Evolutionary conservation across 2,329 filamentous ascomycete genomes (phyloP).

Genomic region (Fusarium decemcellulare): DNA sequence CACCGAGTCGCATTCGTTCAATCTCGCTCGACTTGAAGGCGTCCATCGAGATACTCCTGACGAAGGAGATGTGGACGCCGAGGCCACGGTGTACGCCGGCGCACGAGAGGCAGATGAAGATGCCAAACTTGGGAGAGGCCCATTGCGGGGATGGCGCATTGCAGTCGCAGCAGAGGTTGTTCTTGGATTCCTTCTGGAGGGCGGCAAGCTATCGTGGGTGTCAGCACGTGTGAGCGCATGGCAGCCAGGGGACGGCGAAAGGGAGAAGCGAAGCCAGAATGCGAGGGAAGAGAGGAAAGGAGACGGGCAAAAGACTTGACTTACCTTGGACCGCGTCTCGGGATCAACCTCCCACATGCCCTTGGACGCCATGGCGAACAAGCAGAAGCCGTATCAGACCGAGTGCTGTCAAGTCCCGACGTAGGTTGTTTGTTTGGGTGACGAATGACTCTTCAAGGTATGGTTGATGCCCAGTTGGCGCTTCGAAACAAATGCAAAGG

Average conservation of each 20-base stretch:
- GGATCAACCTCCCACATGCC: constrained; percentile 99
- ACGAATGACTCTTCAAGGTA: constrained; percentile 17
- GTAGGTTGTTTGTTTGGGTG: constrained; percentile 12
- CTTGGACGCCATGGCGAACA: constrained; percentile 73
- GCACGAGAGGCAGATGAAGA: constrained; percentile 98
- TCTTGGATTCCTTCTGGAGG: constrained; percentile 91
- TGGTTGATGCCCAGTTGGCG: constrained; percentile 34
- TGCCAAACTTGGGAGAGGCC: constrained; percentile 97
- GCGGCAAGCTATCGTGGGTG: constrained; percentile 77
- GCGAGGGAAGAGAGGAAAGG: constrained; percentile 19
- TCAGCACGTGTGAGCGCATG: constrained; percentile 30
- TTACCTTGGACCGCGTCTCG: constrained; percentile 94
- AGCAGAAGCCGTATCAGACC: constrained; percentile 14
- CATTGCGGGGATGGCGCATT: constrained; percentile 97
- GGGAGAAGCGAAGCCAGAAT: constrained; percentile 7
- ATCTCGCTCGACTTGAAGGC: constrained; percentile 96
- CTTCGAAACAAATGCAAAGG: constrained; percentile 34
- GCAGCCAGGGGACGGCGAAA: constrained; percentile 2
- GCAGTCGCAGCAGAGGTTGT: constrained; percentile 95
- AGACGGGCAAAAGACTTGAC: constrained; percentile 25
- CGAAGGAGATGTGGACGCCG: constrained; percentile 98
- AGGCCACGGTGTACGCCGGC: constrained; percentile 95
- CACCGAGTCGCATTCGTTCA: constrained; percentile 91
- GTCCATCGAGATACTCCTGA: constrained; percentile 98
- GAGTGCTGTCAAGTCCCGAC: neutral